phyloP scores from a whole-genome alignment of 331 rosid genomes.

The Spiraea crenata region DNA sequence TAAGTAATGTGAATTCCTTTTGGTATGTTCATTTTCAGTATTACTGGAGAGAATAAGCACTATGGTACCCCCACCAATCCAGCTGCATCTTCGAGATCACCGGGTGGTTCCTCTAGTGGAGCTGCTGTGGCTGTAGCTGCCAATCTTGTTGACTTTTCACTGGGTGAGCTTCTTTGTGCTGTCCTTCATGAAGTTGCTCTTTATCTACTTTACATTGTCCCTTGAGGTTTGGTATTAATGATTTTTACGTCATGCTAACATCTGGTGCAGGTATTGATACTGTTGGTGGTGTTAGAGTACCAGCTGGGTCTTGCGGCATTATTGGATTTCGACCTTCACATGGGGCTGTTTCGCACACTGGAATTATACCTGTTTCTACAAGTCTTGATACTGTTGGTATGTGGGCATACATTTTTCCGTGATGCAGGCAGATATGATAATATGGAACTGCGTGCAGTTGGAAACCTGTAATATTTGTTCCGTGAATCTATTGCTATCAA shows the following conservation, averaged over 20 bases:
- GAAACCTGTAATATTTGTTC: background rate
- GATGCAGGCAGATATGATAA: background rate
- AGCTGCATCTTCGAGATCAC: conserved; percentile 54
- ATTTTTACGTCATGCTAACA: conserved; percentile 18
- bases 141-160: conserved; percentile 72
- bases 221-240: background rate
- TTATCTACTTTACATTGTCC: background rate
- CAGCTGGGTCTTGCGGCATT: conserved; percentile 90
- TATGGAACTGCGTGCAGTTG: background rate
- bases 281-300: conserved; percentile 90
- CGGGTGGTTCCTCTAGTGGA: conserved; percentile 95
- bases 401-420: conserved; percentile 20
- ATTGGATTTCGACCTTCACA: conserved; percentile 92
- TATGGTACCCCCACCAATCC: conserved; percentile 85
- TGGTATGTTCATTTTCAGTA: conserved; percentile 45
- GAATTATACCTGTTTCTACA: conserved; percentile 64
- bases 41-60: conserved; percentile 79
- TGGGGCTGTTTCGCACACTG: conserved; percentile 81
- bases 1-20: conserved; percentile 5
- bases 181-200: background rate
- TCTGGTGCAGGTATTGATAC: conserved; percentile 74
- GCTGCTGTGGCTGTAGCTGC: conserved; percentile 97
- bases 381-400: conserved; percentile 93
- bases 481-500: background rate
- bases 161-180: conserved; percentile 58